phyloP scores from a whole-genome alignment of 2,329 filamentous ascomycete species.

The Zymoseptoria brevis region DNA sequence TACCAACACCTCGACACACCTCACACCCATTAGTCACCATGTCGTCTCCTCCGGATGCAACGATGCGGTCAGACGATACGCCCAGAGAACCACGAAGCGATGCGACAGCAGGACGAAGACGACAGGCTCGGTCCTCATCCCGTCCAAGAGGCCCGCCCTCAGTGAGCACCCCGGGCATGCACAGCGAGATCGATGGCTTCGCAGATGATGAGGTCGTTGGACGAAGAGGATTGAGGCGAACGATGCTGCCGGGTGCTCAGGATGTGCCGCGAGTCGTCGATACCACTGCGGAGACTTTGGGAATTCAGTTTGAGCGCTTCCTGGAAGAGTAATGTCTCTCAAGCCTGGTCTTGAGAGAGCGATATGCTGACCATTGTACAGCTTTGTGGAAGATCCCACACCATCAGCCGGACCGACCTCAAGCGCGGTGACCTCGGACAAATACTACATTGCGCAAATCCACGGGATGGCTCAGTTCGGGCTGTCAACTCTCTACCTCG shows the following conservation, averaged over 20 bases:
- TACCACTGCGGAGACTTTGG: slow-evolving; percentile 64
- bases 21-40: slow-evolving; percentile 28
- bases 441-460: slow-evolving; percentile 79
- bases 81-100: slow-evolving; percentile 33
- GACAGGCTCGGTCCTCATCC: slow-evolving; percentile 43
- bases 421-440: slow-evolving; percentile 65
- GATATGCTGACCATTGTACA: slow-evolving; percentile 17
- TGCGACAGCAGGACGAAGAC: slow-evolving; percentile 28
- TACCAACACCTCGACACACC: background rate
- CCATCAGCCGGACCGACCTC: slow-evolving; percentile 58
- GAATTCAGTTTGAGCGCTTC: slow-evolving; percentile 70
- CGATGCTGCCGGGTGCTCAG: slow-evolving; percentile 37
- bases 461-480: slow-evolving; percentile 65
- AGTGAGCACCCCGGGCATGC: slow-evolving; percentile 42
- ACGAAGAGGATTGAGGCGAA: slow-evolving; percentile 39
- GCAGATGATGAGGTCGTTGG: slow-evolving; percentile 56
- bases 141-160: slow-evolving; percentile 47
- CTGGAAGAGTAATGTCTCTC: slow-evolving; percentile 55
- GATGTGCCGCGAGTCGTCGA: slow-evolving; percentile 68
- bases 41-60: slow-evolving; percentile 46
- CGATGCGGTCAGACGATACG: slow-evolving; percentile 41
- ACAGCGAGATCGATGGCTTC: slow-evolving; percentile 52
- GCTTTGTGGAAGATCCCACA: slow-evolving; percentile 61
- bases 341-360: background rate
- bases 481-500: slow-evolving; percentile 79